Evolutionary conservation across 108 stramenopile genomes (phyloP).

Genomic region (Seminavis robusta): DNA sequence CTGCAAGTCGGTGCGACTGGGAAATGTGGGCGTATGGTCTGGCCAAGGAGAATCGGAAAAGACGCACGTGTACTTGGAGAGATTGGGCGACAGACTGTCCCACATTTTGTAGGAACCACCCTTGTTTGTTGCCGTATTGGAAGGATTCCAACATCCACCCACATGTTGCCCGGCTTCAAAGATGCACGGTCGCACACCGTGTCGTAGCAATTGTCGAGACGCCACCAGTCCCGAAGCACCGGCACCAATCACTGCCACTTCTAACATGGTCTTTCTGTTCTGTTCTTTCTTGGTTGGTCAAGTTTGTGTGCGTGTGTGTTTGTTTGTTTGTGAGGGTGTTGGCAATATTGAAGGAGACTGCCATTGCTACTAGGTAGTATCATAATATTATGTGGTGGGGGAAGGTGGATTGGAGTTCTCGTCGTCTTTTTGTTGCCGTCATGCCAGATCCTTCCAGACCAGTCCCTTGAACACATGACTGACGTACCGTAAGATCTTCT

Average conservation of each 20-base stretch:
- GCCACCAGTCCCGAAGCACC: conserved; percentile 69
- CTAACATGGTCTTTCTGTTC: no score
- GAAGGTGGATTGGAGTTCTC: no score
- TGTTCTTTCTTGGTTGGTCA: no score
- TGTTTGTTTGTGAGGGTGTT: no score
- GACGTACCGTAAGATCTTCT: no score
- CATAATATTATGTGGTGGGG: no score
- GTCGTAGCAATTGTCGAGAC: conserved; percentile 53
- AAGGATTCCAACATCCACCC: conserved; percentile 56
- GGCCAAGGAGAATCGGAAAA: conserved; percentile 73
- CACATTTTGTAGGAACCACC: conserved; percentile 47
- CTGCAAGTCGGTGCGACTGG: conserved; percentile 50
- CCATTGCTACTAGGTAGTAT: no score
- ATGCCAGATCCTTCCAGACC: no score
- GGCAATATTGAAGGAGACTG: no score
- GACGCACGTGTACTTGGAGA: conserved; percentile 63
- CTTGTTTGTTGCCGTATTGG: neutral
- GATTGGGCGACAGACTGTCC: conserved; percentile 57
- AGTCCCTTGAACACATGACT: no score
- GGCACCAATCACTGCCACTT: conserved; percentile 72
- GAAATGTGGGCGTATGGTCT: conserved; percentile 50
- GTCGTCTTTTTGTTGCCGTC: no score
- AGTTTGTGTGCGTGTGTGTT: no score
- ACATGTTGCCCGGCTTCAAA: conserved; percentile 47
- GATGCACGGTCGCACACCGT: conserved; percentile 31